A percentile compares a stretch with the other conserved stretches of the same genome.
These are phyloP conservation scores for Colletotrichum sidae DNA, from an alignment of 2,329 filamentous ascomycete genomes.

Conservation along the genomic window DNA sequence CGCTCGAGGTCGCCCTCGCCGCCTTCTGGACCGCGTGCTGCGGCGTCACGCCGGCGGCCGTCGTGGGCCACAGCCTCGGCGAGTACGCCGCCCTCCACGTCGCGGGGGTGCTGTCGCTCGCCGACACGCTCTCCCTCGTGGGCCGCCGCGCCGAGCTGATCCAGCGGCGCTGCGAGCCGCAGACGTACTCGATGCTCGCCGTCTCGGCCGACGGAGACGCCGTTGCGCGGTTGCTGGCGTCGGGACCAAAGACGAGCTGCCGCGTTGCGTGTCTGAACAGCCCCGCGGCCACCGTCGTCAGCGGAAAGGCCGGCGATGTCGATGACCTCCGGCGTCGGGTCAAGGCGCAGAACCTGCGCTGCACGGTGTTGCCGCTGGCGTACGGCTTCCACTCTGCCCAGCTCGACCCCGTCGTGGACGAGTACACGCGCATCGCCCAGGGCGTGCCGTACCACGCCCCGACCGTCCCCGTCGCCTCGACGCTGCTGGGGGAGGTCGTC, in stretches of 20 bases:
- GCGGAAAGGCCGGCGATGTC: neutral
- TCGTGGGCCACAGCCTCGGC: neutral
- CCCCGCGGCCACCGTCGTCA: neutral
- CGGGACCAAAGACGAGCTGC: neutral
- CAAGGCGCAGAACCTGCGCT: constrained; percentile 44
- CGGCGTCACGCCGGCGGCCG: neutral
- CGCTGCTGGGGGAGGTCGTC: constrained; percentile 1
- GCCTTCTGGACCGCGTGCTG: too few relatives aligned
- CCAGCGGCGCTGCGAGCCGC: neutral
- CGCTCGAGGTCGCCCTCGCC: too few relatives aligned
- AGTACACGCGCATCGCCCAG: constrained; percentile 55
- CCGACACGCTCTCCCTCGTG: constrained; percentile 67
- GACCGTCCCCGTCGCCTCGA: constrained; percentile 10
- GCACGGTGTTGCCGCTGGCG: constrained; percentile 47
- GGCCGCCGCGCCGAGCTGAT: constrained; percentile 69
- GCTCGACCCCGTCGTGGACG: constrained; percentile 54
- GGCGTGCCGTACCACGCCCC: constrained; percentile 14
- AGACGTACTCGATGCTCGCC: neutral
- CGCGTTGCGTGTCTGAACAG: too few relatives aligned
- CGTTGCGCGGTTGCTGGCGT: neutral
- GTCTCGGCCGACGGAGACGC: neutral
- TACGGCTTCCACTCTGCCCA: constrained; percentile 53
- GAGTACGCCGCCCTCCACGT: constrained; percentile 45
- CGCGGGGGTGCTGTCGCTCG: constrained; percentile 44
- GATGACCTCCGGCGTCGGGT: neutral